phyloP scores from a whole-genome alignment of 345 rosid genomes.

The Pistacia atlantica region DNA sequence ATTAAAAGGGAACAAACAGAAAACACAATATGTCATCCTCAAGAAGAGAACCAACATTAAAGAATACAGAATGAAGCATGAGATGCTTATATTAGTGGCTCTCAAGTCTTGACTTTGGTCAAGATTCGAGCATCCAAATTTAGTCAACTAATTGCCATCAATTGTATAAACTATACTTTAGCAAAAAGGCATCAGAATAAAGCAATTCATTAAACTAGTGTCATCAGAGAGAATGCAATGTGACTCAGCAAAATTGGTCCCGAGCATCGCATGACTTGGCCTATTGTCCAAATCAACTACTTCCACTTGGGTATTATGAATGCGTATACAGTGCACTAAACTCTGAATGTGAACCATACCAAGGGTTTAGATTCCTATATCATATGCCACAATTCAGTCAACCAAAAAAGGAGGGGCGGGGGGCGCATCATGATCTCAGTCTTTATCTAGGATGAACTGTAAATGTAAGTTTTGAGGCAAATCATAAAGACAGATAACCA shows the following conservation, averaged over 20 bases:
- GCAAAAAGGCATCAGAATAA: constrained; percentile 22
- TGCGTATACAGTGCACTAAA: background rate
- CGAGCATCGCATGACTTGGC: constrained; percentile 22
- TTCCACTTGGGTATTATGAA: constrained; percentile 21
- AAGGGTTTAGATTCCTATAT: background rate
- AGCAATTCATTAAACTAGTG: constrained; percentile 23
- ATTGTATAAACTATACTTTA: constrained; percentile 11
- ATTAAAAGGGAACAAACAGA: constrained; percentile 6
- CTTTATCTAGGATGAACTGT: background rate
- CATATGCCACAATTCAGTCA: background rate
- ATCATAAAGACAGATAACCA: background rate
- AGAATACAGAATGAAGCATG: constrained; percentile 33
- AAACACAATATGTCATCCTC: constrained; percentile 22
- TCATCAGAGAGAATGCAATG: constrained; percentile 21
- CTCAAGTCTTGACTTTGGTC: constrained; percentile 24
- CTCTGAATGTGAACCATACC: background rate
- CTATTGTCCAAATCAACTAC: constrained; percentile 25
- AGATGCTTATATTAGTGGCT: constrained; percentile 48
- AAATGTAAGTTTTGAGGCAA: background rate
- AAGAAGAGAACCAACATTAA: constrained; percentile 18
- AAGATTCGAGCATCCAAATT: constrained; percentile 35
- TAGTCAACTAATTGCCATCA: constrained; percentile 35
- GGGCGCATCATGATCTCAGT: background rate
- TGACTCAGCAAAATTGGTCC: constrained; percentile 22
- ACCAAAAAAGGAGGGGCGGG: background rate